Base-by-base conservation (phyloP, 306 rosid genomes). In the Albizia julibrissin region DNA sequence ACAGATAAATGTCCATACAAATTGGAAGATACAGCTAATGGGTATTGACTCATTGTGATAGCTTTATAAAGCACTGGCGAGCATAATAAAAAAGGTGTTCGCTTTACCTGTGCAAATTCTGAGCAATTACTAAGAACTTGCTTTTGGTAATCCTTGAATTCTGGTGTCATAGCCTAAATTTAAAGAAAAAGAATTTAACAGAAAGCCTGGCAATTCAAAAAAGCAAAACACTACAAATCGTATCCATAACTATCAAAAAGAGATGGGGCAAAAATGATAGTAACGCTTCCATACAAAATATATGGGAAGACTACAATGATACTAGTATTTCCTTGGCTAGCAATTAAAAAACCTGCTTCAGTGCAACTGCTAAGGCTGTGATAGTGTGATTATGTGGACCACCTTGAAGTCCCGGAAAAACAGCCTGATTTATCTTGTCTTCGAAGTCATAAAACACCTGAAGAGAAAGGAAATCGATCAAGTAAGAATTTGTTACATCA, bases 401-500 rank as follows among this genome's bases (percentile, higher is more conserved):
- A 89, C 98, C 98, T 88, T 94, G 98, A 76, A 94, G 94, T 85
- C 98, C 98, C 76, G 98, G 98, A 83, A 94, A 94, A 84, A 94
- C 94, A 83, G 98, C 98, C 86, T 89, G 93, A 71, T 94, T 94
- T 77, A 94, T 94, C 88, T 88, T 95, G 89, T 92, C 97, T 87
- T 90, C 92, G 9, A 78, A 90, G 84, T 90, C 95, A 80, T 90
- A 93, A 58, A 93, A 79, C 78, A 91, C 92, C 95, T 92, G 88
- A 14, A 80, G 34, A 82, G 37, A 77, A 85, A 40, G 78, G 40
- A 82, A 81, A 10, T 68, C 69, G 86, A 65, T 78, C 71, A 58
- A 66, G 70, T 59, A 56, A 77, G 42, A 80, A 64, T 69, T 47
- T 33, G 61, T 77, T 79, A 74, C 50, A 49, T 52, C 79, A 83